Evolutionary conservation across 306 rosid genomes (phyloP).

Genomic region (Vicia sativa): DNA sequence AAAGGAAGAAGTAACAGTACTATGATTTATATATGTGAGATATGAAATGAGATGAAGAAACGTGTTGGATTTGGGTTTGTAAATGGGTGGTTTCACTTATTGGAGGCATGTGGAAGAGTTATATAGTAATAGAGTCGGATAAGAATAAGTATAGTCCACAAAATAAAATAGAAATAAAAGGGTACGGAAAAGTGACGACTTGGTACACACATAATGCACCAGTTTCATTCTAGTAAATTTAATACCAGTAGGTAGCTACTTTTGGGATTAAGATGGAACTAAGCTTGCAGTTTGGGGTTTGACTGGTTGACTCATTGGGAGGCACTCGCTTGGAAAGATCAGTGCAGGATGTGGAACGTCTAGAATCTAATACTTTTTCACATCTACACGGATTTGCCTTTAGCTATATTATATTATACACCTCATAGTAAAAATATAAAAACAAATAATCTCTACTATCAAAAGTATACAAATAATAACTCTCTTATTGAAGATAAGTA

Average conservation of each 20-base stretch:
- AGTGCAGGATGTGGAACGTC: conserved; percentile 10
- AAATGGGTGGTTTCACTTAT: conserved; percentile 37
- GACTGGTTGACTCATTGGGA: conserved; percentile 44
- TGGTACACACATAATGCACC: conserved; percentile 22
- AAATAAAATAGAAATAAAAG: conserved; percentile 22
- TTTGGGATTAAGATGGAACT: conserved; percentile 23
- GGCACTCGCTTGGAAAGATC: conserved; percentile 23
- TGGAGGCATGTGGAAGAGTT: conserved; percentile 14
- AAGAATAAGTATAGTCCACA: conserved; percentile 36
- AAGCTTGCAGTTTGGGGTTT: conserved; percentile 33
- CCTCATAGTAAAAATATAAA: too few species aligned
- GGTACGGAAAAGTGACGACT: conserved; percentile 31
- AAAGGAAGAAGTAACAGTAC: not conserved
- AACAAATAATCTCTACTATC: too few species aligned
- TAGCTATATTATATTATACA: not conserved
- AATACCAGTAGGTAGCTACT: not conserved
- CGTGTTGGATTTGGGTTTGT: conserved; percentile 25
- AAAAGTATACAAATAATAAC: too few species aligned
- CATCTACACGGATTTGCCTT: not conserved
- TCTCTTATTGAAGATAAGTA: too few species aligned
- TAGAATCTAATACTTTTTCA: not conserved
- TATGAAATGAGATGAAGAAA: conserved; percentile 23
- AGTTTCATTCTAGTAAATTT: not conserved
- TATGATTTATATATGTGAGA: not conserved
- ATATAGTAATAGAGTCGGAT: conserved; percentile 38